These are phyloP conservation scores for Fusarium sp. DNA, from an alignment of 2,329 filamentous ascomycete genomes.

Conservation along the genomic window DNA sequence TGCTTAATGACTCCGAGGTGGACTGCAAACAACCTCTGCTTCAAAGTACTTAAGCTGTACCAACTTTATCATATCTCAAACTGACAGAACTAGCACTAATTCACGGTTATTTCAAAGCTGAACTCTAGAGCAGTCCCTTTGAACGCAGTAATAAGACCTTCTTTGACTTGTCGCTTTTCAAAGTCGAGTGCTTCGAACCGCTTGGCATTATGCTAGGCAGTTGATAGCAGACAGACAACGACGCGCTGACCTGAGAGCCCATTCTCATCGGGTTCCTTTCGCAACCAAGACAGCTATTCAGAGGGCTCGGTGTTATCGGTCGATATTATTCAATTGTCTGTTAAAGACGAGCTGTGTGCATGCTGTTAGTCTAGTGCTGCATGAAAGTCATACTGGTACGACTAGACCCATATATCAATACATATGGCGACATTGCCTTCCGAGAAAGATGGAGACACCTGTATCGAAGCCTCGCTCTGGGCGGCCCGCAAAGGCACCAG, in stretches of 20 bases:
- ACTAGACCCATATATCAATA: slow-evolving; percentile 20
- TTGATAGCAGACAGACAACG: not conserved
- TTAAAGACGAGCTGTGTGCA: slow-evolving; percentile 10
- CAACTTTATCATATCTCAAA: not conserved
- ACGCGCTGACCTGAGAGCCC: not conserved
- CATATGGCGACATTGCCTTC: slow-evolving; percentile 41
- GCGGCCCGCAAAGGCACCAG: slow-evolving; percentile 37
- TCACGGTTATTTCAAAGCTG: not conserved
- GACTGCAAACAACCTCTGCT: not conserved
- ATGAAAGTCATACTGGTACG: slow-evolving; percentile 23
- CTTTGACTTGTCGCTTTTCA: not conserved
- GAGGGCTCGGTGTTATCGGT: not conserved
- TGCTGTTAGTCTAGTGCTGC: slow-evolving; percentile 21
- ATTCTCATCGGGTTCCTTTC: not conserved
- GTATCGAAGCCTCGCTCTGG: slow-evolving; percentile 37
- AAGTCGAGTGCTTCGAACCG: too few relatives aligned
- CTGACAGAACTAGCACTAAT: not conserved
- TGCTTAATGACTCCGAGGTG: not conserved
- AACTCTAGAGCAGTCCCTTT: not conserved
- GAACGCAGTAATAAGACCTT: not conserved
- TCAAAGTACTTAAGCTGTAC: not conserved
- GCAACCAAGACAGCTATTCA: not conserved
- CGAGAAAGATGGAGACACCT: slow-evolving; percentile 36
- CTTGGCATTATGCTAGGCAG: not conserved
- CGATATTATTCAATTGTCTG: not conserved